A percentile compares a stretch with the other conserved stretches of the same genome.
Evolutionary conservation across 2,329 filamentous ascomycete genomes (phyloP).

Genomic region (Cladophialophora yegresii): DNA sequence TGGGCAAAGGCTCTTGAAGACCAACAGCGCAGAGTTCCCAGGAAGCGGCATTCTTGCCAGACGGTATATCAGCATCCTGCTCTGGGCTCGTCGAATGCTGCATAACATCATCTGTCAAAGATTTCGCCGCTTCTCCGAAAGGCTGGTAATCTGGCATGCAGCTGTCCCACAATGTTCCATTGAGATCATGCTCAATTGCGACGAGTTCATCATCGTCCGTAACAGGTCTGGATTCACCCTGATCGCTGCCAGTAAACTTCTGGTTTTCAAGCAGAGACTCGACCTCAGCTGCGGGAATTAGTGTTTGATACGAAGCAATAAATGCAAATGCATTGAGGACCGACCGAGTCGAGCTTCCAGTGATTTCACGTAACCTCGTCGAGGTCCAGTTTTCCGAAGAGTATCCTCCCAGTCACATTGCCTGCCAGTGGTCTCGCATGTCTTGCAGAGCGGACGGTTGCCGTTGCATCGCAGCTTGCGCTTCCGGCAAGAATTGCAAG

Average conservation of each 20-base stretch:
- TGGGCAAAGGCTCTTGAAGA: conserved; percentile 14
- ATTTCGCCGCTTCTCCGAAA: background rate
- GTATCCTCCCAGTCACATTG: conserved; percentile 18
- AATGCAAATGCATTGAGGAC: background rate
- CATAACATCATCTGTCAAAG: background rate
- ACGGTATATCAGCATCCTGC: background rate
- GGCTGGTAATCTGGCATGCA: background rate
- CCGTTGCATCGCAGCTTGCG: conserved; percentile 10
- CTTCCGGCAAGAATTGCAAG: conserved; percentile 14
- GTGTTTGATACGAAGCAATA: background rate
- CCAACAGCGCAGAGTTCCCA: conserved; percentile 13
- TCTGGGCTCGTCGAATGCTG: background rate
- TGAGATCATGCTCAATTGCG: background rate
- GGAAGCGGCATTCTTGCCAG: background rate
- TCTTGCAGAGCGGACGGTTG: conserved; percentile 8
- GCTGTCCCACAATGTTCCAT: background rate
- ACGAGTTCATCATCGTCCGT: background rate
- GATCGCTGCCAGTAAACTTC: background rate
- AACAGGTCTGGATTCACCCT: background rate
- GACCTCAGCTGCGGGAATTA: conserved; percentile 2
- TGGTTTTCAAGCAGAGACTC: conserved; percentile 7
- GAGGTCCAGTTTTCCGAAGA: conserved; percentile 8
- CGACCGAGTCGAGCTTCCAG: conserved; percentile 12
- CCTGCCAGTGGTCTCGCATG: conserved; percentile 1
- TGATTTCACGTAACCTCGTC: conserved; percentile 16